Evolutionary conservation across 306 rosid species (phyloP), one percentile per base, ranked within the genome.

Genomic region (Benincasa hispida): DNA sequence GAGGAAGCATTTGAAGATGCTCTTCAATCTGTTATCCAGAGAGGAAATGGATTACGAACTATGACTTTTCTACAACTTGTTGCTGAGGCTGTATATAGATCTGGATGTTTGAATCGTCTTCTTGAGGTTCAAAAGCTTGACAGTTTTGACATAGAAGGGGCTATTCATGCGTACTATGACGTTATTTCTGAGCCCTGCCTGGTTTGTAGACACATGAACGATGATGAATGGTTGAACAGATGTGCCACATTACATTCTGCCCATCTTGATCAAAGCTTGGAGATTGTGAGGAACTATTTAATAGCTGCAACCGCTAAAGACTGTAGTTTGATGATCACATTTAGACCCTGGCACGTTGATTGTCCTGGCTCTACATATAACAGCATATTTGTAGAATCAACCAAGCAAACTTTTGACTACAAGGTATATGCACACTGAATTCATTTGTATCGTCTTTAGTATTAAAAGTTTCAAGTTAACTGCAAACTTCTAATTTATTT

Each of bases 221-320:
- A 76, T 78, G 92, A 88, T 19, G 77, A 86, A 82, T 48, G 47
- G 19, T 55, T 55, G 21, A 79, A 82, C 59, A 86, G 11, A 72
- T 85, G 82, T 81, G 32, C 84, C 56, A 74, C 91, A 65, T 81
- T 94, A 83, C 99, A 94, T 83, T 87, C 92, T 59, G 80, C 88
- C 68, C 85, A 91, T 21, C 63, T 86, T 76, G 96, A 87, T 80
- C 92, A 86, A 85, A 87, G 88, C 81, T 75, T 90, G 87, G 92
- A 83, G 80, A 83, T 82, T 62, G 93, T 94, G 75, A 89, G 83
- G 89, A 79, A 92, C 85, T 92, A 85, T 84, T 72, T 90, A 80
- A 88, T 87, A 78, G 97, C 95, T 74, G 82, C 99, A 79, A 90
- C 93, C n/a, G 92, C 93, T 42, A 94, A 92, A 83, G 97, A 92